Percentiles rank a stretch among this genome's conserved stretches.
These are phyloP conservation scores for Erythrophleum fordii DNA, from an alignment of 306 rosid species.

Conservation along the genomic window DNA sequence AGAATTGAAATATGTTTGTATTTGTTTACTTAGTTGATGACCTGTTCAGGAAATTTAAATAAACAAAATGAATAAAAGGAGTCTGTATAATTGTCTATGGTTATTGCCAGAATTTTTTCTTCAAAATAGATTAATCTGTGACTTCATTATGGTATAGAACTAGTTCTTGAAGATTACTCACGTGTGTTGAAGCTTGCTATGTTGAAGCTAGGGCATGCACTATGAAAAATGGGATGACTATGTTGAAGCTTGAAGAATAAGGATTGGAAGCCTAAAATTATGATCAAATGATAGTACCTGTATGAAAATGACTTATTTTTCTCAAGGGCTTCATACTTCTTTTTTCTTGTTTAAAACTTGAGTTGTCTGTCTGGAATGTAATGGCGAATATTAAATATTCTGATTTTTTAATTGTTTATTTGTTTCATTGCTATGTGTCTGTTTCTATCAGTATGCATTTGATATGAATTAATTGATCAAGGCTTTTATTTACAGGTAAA, in stretches of 20 bases:
- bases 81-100: neutral
- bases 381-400: slow-evolving; percentile 2
- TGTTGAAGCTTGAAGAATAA: neutral
- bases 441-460: neutral
- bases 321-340: neutral
- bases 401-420: slow-evolving; percentile 7
- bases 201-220: slow-evolving; percentile 14
- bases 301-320: neutral
- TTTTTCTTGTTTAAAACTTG: slow-evolving; percentile 4
- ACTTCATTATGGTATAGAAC: neutral
- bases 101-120: neutral
- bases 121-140: neutral
- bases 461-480: neutral
- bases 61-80: neutral
- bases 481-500: slow-evolving; percentile 56
- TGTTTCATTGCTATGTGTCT: neutral
- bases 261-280: slow-evolving; percentile 4
- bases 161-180: too few species aligned
- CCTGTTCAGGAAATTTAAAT: slow-evolving; percentile 9
- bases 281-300: neutral
- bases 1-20: neutral
- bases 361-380: neutral
- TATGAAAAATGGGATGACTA: neutral
- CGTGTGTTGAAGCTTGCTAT: neutral
- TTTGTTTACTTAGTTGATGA: neutral